These are phyloP conservation scores for Microdochium trichocladiopsis DNA, from an alignment of 2,329 filamentous ascomycete genomes.

Conservation along the genomic window DNA sequence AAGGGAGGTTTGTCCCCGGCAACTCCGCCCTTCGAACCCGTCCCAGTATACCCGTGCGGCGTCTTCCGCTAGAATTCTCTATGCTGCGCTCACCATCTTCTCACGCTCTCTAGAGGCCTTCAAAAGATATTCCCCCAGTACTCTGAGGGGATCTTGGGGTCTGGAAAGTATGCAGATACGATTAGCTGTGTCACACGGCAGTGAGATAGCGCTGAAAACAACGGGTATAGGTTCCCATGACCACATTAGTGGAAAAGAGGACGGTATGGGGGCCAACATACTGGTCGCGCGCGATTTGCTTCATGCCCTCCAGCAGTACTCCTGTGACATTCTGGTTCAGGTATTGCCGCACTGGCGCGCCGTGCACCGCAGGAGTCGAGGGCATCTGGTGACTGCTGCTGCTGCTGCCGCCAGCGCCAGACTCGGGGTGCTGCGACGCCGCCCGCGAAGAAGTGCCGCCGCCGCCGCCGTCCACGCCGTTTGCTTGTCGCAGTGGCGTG, in stretches of 20 bases:
- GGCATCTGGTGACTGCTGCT: conserved; percentile 40
- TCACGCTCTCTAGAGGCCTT: conserved; percentile 57
- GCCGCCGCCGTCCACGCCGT: conserved; percentile 15
- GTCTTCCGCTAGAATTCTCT: too few species aligned
- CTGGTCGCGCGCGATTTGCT: conserved; percentile 63
- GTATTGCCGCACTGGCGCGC: conserved; percentile 63
- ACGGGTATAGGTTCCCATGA: neutral
- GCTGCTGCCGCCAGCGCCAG: conserved; percentile 12
- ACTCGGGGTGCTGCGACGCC: conserved; percentile 49
- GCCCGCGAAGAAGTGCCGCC: conserved; percentile 42
- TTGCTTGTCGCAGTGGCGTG: conserved; percentile 35
- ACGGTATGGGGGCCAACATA: too few species aligned
- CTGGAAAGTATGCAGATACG: conserved; percentile 25
- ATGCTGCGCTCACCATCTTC: conserved; percentile 4
- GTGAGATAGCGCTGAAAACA: neutral
- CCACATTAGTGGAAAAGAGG: too few species aligned
- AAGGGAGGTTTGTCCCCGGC: too few species aligned
- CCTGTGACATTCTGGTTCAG: conserved; percentile 65
- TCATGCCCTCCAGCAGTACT: conserved; percentile 67
- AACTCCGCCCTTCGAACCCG: too few species aligned
- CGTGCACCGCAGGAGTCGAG: conserved; percentile 53
- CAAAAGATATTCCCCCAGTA: conserved; percentile 64
- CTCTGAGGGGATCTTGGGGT: conserved; percentile 60
- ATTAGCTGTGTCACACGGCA: neutral
- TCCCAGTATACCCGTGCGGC: too few species aligned